Conservation (phyloP, 192 early-diverging fungal genomes). For the Coemansia aciculifera region DNA sequence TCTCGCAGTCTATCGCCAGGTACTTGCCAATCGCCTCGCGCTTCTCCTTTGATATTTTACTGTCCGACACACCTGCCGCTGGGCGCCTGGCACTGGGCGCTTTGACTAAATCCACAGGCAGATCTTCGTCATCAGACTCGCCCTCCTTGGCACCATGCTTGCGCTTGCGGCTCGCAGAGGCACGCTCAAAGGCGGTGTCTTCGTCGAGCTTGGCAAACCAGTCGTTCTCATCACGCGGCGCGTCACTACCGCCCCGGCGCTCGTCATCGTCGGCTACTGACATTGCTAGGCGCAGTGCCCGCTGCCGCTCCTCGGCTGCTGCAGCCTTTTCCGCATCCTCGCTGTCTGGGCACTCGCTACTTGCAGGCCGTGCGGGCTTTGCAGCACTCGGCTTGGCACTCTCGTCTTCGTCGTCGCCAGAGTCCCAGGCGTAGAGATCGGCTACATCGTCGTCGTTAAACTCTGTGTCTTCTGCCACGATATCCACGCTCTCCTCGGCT, state of each 20-base stretch:
- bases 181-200: neutral
- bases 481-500: neutral
- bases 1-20: slow-evolving; percentile 97
- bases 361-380: neutral
- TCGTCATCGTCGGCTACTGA: slow-evolving; percentile 24
- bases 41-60: slow-evolving; percentile 21
- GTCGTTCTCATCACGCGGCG: slow-evolving; percentile 29
- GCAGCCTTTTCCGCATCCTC: neutral
- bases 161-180: slow-evolving; percentile 9
- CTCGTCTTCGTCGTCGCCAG: slow-evolving; percentile 4
- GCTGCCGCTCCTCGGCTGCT: slow-evolving; percentile 23
- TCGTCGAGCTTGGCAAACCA: slow-evolving; percentile 41
- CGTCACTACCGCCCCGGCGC: slow-evolving; percentile 13
- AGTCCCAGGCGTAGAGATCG: slow-evolving; percentile 46
- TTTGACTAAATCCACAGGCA: slow-evolving; percentile 23
- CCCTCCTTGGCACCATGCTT: slow-evolving; percentile 12
- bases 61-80: neutral
- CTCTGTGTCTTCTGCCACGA: neutral
- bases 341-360: neutral
- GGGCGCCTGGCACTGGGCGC: slow-evolving; percentile 12
- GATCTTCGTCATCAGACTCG: slow-evolving; percentile 32
- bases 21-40: slow-evolving; percentile 70
- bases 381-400: neutral
- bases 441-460: slow-evolving; percentile 34
- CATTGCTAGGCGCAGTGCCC: slow-evolving; percentile 34